Evolutionary conservation across 495 filamentous ascomycete species (phyloP).

Genomic region (Tuber indicum): DNA sequence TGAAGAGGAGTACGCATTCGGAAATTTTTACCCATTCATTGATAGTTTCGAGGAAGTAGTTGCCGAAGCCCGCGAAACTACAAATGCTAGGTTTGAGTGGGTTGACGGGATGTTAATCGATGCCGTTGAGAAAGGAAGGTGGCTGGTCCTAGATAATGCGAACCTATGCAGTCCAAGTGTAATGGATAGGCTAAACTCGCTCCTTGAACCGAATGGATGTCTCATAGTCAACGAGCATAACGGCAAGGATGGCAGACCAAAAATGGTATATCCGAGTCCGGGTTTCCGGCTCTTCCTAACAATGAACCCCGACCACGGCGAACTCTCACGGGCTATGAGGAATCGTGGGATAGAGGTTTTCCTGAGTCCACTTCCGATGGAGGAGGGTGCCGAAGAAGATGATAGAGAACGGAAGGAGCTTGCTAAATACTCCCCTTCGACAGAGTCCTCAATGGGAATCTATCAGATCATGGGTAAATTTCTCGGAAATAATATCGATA

Average conservation of each 20-base stretch:
- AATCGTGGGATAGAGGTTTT: slow-evolving; percentile 91
- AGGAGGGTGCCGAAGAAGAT: slow-evolving; percentile 45
- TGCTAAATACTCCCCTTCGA: slow-evolving; percentile 27
- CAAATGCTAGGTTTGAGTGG: slow-evolving; percentile 84
- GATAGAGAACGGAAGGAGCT: slow-evolving; percentile 44
- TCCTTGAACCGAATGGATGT: slow-evolving; percentile 82
- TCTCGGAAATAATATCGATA: slow-evolving; percentile 7
- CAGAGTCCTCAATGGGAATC: slow-evolving; percentile 25
- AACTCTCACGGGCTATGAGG: slow-evolving; percentile 92
- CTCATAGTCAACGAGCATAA: slow-evolving; percentile 89
- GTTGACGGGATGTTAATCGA: slow-evolving; percentile 84
- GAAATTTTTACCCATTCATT: slow-evolving; percentile 15
- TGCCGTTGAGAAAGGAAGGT: slow-evolving; percentile 76
- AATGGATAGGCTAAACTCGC: slow-evolving; percentile 86
- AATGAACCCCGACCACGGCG: slow-evolving; percentile 86
- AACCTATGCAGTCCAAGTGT: slow-evolving; percentile 94
- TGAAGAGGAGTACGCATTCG: slow-evolving; percentile 9
- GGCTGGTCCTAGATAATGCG: slow-evolving; percentile 94
- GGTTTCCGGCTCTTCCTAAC: slow-evolving; percentile 91
- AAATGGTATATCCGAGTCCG: slow-evolving; percentile 71
- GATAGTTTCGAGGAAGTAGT: slow-evolving; percentile 20
- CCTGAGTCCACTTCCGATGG: slow-evolving; percentile 48
- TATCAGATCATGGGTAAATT: slow-evolving; percentile 29
- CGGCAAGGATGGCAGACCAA: slow-evolving; percentile 70
- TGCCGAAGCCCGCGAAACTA: slow-evolving; percentile 27